A percentile compares a stretch with the other conserved stretches of the same genome.
Evolutionary conservation across 2,329 filamentous ascomycete genomes (phyloP).

Genomic region (Ceratocystis colombiana): DNA sequence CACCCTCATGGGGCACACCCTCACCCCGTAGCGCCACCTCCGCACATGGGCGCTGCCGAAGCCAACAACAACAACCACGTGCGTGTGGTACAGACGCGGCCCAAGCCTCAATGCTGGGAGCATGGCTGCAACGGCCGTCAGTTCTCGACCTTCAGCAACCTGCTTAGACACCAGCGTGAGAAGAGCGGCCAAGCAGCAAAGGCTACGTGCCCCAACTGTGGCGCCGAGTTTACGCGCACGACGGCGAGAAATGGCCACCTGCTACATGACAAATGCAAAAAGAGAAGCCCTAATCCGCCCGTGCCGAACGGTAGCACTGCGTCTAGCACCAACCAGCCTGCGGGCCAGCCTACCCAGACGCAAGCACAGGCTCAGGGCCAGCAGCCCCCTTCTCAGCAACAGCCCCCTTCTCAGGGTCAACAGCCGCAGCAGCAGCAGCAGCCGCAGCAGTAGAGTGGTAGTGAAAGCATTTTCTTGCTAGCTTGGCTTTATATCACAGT

Average conservation of each 20-base stretch:
- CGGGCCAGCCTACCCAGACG: background rate
- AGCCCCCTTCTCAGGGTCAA: background rate
- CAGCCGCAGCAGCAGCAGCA: background rate
- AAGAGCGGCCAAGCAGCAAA: slow-evolving; percentile 87
- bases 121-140: slow-evolving; percentile 93
- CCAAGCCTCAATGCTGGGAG: slow-evolving; percentile 95
- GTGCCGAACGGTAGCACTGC: slow-evolving; percentile 14
- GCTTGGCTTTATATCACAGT: background rate
- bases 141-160: slow-evolving; percentile 93
- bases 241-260: slow-evolving; percentile 78
- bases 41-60: slow-evolving; percentile 20
- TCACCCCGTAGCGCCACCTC: slow-evolving; percentile 19
- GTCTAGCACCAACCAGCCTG: slow-evolving; percentile 10
- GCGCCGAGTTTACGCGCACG: slow-evolving; percentile 85
- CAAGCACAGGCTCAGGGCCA: slow-evolving; percentile 4
- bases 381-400: background rate
- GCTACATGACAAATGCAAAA: slow-evolving; percentile 86
- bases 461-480: background rate
- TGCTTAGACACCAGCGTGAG: slow-evolving; percentile 83
- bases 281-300: slow-evolving; percentile 30
- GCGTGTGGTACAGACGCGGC: slow-evolving; percentile 62
- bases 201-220: slow-evolving; percentile 80
- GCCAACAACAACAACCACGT: slow-evolving; percentile 39
- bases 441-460: slow-evolving; percentile 2
- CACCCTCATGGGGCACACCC: slow-evolving; percentile 19